Base-by-base conservation (phyloP, 352 stramenopile genomes). In the Globisporangium paddicum region DNA sequence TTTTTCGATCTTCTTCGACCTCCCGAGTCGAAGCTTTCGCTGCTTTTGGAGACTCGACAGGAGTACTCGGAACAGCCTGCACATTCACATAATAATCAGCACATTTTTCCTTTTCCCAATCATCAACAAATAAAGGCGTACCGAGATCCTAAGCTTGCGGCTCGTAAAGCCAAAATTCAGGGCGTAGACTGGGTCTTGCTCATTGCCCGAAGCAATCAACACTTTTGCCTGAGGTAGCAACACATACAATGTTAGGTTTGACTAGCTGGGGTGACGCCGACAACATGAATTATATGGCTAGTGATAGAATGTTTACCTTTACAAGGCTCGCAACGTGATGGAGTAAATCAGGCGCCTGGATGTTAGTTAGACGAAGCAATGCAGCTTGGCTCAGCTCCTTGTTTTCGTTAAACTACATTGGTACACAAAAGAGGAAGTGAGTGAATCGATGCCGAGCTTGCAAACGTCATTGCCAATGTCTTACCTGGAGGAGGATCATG, bases 1-100 rank as follows among this genome's bases (percentile, higher is more conserved):
- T 95, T 54, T 92, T 96, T 10, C 88, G 82, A 63, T 96, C 88
- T 62, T 95, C 86, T 66, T 89, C 77, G 45, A 95, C 80, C 69
- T 93, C 86, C 11, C 80, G 77, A 19, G 69, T 77, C 32, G 77
- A 71, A 13, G 59, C 63, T 61, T 77, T 85, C 7, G 62, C 60
- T 7, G 68, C 72, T 41, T 87, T 90, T 10, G 78, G 77, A 14
- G 82, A 87, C 51, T 93, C 83, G 18, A 87, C 81, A 34, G 79
- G 83, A 19, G 67, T 83, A 45, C 77, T 90, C 23, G 83, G 83
- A 34, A 87, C 48, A 30, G 65, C 68, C 64, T 75, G 21, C 7
- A 1, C 18, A 46, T 35, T 23, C 41, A 9, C 25, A 16, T n/a
- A 30, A 35, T 21, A 46, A 10, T 41, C 21, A 37, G 40, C 7